Evolutionary conservation across 176 grass and related monocot species (phyloP), one percentile per base, ranked within the genome.

Genomic region (Phoenix roebelenii): DNA sequence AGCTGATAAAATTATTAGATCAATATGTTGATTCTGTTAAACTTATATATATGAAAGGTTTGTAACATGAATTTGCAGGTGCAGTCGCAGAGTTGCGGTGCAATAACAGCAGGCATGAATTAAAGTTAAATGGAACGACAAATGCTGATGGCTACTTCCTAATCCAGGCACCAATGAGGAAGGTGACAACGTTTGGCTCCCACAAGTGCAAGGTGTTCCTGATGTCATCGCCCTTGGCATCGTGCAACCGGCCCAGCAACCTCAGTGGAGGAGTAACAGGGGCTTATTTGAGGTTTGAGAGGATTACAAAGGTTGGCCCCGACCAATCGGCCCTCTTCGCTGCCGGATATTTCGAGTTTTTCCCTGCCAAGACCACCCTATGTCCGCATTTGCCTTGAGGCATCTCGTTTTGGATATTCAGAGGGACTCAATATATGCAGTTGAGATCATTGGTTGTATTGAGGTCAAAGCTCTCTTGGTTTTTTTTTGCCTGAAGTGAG

Each of bases 191-290:
- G 3, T 20, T 55, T 5, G 53, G 53, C 6, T 55, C 53, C 5
- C 53, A 55, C 53, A 55, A 55, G 53, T 55, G 53, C 53, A 55
- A 20, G 53, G 53, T 55, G 53, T 20, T n/a, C 53, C 7, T 55
- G 18, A 20, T 55, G 14, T 55, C 53, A n/a, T 55, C 53, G 53
- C 53, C 53, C 53, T 19, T 55, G 53, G 18, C 53, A 2, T 55
- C 53, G 9, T 55, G 53, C n/a, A 22, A 19, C 17, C 53, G 20
- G 53, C 18, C 3, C 6, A 22, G 15, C 53, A 19, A 22, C 17
- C n/a, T 55, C 18, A 22, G 16, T 19, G 53, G 16, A 16, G 53
- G 53, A 7, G 15, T 55, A 2, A 7, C 53, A 9, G 53, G 53
- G 7, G 53, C 19, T 7, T 6, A 7, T 6, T 12, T 55, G 54